Percentiles rank a stretch among this genome's conserved stretches.
Conservation (phyloP, 495 filamentous ascomycete genomes). For the Sporormia fimetaria region DNA sequence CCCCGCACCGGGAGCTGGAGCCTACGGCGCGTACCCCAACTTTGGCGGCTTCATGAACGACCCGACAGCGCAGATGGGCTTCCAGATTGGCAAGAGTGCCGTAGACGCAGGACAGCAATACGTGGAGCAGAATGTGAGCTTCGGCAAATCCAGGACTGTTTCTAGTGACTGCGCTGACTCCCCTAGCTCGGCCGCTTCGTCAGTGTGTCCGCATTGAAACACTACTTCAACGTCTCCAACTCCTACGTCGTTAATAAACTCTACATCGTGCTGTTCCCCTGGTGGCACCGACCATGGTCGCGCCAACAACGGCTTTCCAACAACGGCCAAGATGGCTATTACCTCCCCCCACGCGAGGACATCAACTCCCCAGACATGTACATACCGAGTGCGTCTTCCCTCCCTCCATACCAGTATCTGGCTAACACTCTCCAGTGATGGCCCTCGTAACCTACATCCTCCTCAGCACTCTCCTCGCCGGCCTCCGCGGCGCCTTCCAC, state of each 20-base stretch:
- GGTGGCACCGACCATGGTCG: conserved; percentile 94
- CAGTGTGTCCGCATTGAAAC: conserved; percentile 49
- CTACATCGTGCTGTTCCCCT: conserved; percentile 86
- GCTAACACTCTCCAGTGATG: conserved; percentile 42
- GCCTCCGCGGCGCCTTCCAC: conserved; percentile 84
- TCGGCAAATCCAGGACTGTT: too few species aligned
- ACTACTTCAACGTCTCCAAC: conserved; percentile 40
- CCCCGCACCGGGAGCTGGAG: conserved; percentile 34
- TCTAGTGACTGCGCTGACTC: too few species aligned
- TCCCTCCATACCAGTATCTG: neutral
- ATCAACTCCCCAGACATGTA: conserved; percentile 99
- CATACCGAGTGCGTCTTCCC: conserved; percentile 49
- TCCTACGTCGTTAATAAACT: conserved; percentile 34
- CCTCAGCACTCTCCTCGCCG: conserved; percentile 76
- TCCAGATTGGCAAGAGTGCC: conserved; percentile 86
- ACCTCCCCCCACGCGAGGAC: conserved; percentile 89
- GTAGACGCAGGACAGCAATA: conserved; percentile 82
- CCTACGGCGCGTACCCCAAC: conserved; percentile 49
- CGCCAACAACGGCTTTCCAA: conserved; percentile 50
- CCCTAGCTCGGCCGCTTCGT: conserved; percentile 94
- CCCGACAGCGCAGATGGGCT: conserved; percentile 90
- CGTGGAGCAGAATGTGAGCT: conserved; percentile 79
- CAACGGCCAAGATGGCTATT: conserved; percentile 59
- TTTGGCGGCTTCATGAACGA: conserved; percentile 91
- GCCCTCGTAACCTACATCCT: conserved; percentile 96